Base-by-base conservation (phyloP, 306 rosid species). In the Medicago truncatula region DNA sequence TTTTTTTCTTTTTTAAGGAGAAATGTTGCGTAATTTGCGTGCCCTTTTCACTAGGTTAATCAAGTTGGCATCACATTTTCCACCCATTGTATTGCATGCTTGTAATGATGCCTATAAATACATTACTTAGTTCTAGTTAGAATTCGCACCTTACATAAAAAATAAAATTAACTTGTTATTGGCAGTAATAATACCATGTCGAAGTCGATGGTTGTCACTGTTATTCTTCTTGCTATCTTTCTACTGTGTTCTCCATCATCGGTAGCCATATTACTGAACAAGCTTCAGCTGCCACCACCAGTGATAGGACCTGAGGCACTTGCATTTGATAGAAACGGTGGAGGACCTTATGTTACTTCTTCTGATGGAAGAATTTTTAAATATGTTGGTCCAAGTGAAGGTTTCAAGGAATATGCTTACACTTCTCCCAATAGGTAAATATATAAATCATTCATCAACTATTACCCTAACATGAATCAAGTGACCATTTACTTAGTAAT, bases 281-380 rank as follows among this genome's bases (percentile, higher is more conserved):
- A 73, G 66, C 72, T 89, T 8, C 68, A 4, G 8, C 71, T 89
- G 49, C 89, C 87, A 6, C 5, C 73, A 41, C 76, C 78, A 6
- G 0, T 83, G 12, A 65, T 59, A 6, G 89, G 86, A 16, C 87
- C 89, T 2, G 89, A 81, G 47, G 40, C 89, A 1, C 12, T 78
- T 1, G 86, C 84, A 50, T 89, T 86, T 54, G 85, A 81, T 70
- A 9, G 38, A 0, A 10, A 34, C 2, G 80, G 82, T 16, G 73
- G 12, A 75, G 90, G 87, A 18, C 86, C 87, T 36, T 84, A 78
- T 70, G 80, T 73, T 1, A 59, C 85, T 58, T 73, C 44, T 28
- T 80, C 87, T 16, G 92, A 88, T 64, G 85, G 85, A 76, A 81
- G 81, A 41, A 76, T 89, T 38, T 39, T 86, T 0, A 85, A 70